Conservation (phyloP, 441 rosid genomes). For the Syzygium syzygioides region DNA sequence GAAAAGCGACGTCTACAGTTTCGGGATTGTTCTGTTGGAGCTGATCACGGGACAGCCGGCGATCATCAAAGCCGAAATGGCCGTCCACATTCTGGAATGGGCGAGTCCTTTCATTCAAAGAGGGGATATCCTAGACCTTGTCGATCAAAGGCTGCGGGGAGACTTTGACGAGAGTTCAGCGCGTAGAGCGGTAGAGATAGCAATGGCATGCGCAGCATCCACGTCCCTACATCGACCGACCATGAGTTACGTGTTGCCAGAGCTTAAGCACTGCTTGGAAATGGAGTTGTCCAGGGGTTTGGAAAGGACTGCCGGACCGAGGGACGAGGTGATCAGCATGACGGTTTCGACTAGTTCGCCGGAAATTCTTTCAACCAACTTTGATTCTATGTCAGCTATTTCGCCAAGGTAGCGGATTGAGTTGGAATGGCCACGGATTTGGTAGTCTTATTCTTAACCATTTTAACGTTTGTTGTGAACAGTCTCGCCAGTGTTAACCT, state of each 20-base stretch:
- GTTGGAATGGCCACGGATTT: background rate
- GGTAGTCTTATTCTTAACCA: background rate
- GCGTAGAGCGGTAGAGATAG: conserved; percentile 3
- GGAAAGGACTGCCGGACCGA: background rate
- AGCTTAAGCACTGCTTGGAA: conserved; percentile 7
- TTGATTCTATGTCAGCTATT: background rate
- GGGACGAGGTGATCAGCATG: background rate
- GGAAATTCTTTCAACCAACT: background rate
- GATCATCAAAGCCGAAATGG: background rate
- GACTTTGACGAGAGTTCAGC: background rate
- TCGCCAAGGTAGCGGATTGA: background rate
- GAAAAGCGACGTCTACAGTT: conserved; percentile 10
- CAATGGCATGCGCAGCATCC: background rate
- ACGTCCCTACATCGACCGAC: conserved; percentile 3
- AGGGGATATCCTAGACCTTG: background rate
- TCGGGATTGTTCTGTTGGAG: conserved; percentile 19
- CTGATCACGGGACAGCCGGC: conserved; percentile 14
- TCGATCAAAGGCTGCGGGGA: background rate
- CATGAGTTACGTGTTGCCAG: background rate
- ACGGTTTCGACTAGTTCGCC: background rate
- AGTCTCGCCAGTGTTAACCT: background rate
- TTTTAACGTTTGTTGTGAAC: background rate
- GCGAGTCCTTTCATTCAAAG: background rate
- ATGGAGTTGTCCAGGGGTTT: background rate
- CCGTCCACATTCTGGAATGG: background rate